Conservation (phyloP, 2,329 filamentous ascomycete genomes). For the Leptosphaerulina australis region DNA sequence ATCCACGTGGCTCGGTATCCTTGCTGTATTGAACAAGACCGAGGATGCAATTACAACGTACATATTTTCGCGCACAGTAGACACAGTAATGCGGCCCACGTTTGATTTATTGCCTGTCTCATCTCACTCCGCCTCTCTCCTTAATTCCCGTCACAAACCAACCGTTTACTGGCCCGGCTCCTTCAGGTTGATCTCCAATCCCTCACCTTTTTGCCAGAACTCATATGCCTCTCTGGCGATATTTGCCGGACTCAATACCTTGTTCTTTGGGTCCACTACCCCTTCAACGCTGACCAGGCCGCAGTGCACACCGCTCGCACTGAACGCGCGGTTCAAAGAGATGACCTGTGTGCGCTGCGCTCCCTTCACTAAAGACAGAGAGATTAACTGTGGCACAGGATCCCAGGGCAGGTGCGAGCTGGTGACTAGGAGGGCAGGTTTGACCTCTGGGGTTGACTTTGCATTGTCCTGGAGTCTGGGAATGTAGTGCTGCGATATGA, state of each 20-base stretch:
- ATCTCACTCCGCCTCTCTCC: too few species aligned
- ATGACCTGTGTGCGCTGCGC: conserved; percentile 59
- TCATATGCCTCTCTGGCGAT: conserved; percentile 56
- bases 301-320: conserved; percentile 53
- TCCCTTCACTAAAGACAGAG: conserved; percentile 58
- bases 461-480: conserved; percentile 49
- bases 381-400: conserved; percentile 56
- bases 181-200: conserved; percentile 50
- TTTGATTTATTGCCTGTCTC: too few species aligned
- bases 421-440: conserved; percentile 58
- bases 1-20: too few species aligned
- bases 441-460: conserved; percentile 34
- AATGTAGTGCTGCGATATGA: conserved; percentile 55
- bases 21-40: too few species aligned
- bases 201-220: conserved; percentile 50
- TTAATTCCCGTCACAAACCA: too few species aligned
- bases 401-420: conserved; percentile 56
- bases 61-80: too few species aligned
- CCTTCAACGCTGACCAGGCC: conserved; percentile 57
- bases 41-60: too few species aligned
- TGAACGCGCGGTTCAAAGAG: conserved; percentile 52
- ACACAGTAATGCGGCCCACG: too few species aligned
- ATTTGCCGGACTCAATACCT: conserved; percentile 52
- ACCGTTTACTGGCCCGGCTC: conserved; percentile 12
- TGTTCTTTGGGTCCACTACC: conserved; percentile 49